A percentile compares a stretch with the other conserved stretches of the same genome.
Conservation (phyloP, 495 filamentous ascomycete genomes). For the Penicillium daleae region DNA sequence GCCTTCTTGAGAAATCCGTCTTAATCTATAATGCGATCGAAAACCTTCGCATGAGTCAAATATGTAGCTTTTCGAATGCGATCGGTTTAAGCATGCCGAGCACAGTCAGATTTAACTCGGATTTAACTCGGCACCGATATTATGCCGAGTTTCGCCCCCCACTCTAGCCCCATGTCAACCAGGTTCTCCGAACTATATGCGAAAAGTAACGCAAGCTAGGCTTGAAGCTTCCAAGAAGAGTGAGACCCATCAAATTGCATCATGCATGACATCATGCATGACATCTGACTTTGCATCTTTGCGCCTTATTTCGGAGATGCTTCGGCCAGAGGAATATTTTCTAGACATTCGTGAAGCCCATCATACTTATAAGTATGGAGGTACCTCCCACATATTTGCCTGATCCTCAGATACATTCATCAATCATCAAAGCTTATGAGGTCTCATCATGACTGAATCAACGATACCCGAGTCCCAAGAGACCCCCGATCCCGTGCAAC, state of each 20-base stretch:
- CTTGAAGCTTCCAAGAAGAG: background rate
- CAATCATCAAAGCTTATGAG: background rate
- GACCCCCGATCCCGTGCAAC: background rate
- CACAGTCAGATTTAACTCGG: constrained; percentile 6
- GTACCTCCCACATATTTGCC: background rate
- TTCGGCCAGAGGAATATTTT: constrained; percentile 13
- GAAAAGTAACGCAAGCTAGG: background rate
- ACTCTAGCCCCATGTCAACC: background rate
- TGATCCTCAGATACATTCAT: background rate
- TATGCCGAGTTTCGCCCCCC: constrained; percentile 10
- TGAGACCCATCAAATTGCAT: constrained; percentile 5
- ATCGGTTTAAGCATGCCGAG: constrained; percentile 5
- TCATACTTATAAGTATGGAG: constrained; percentile 18
- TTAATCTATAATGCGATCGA: background rate
- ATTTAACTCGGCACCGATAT: constrained; percentile 24
- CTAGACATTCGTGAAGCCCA: background rate
- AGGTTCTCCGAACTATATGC: constrained; percentile 12
- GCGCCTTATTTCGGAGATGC: constrained; percentile 23
- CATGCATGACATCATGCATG: background rate
- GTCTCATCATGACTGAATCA: constrained; percentile 4
- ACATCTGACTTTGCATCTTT: background rate
- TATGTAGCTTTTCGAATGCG: background rate
- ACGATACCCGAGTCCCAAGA: constrained; percentile 13
- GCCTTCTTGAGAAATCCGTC: background rate
- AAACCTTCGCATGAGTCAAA: background rate